Base-by-base conservation (phyloP, 495 filamentous ascomycete species). In the Diplogelasinospora grovesii region DNA sequence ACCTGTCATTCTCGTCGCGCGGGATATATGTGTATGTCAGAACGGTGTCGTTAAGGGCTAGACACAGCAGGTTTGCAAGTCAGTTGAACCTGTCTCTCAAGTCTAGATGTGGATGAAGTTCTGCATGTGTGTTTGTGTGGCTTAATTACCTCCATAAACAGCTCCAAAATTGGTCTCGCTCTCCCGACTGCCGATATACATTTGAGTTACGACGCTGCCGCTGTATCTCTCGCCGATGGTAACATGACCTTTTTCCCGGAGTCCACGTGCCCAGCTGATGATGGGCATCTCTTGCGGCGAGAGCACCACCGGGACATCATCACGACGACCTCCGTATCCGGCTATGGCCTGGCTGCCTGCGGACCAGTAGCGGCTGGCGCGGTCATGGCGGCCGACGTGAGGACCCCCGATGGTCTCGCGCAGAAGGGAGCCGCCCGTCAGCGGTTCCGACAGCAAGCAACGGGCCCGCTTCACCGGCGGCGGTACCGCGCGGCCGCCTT, bases 141-240 rank as follows among this genome's bases (percentile, higher is more conserved):
- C n/a, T n/a, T n/a, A 57, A 57, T 46, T 35, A 65, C 65, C 45
- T 15, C 45, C 36, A 50, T 52, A 63, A 8, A 41, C 51, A 8
- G 49, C 38, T 24, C 57, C 62, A n/a, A 58, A 1, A 11, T 54
- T 56, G 1, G 41, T 40, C 32, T 29, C 44, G 11, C 36, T 9
- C 13, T 54, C 56, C 5, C 45, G 18, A 1, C 48, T 50, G 4
- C 35, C 44, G 1, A 68, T 48, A 41, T 49, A 55, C 45, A 69
- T 53, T 0, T 19, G 19, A 27, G 44, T 36, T 14, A 43, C 14
- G 28, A 2, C 26, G 8, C 9, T 10, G 10, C 24, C 14, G 8
- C n/a, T 18, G 22, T 5, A 37, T 36, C 16, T 14, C 11, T 10
- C 16, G 34, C 29, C 31, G 26, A 39, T 6, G 41, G 26, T 9